phyloP scores from a whole-genome alignment of 352 stramenopile species.

The Pythium guiyangense region DNA sequence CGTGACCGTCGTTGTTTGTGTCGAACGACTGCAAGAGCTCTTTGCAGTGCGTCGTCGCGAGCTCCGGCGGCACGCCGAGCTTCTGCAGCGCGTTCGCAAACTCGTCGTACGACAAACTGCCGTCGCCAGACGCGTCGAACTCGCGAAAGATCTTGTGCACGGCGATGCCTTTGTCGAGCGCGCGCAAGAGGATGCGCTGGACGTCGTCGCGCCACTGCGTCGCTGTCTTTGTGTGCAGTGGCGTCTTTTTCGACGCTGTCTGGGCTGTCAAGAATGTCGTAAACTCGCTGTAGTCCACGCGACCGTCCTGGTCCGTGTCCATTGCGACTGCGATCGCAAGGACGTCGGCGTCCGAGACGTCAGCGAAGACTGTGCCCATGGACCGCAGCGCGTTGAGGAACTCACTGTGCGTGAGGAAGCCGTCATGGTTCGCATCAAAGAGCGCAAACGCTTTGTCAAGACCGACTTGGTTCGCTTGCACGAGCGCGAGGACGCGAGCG shows the following conservation, averaged over 20 bases:
- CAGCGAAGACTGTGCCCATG: conserved; percentile 37
- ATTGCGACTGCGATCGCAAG: conserved; percentile 23
- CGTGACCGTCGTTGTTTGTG: conserved; percentile 43
- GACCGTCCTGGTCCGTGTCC: conserved; percentile 44
- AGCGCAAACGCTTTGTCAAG: conserved; percentile 33
- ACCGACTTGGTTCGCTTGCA: conserved; percentile 24
- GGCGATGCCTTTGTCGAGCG: conserved; percentile 48
- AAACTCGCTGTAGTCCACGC: conserved; percentile 45
- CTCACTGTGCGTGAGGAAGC: conserved; percentile 35
- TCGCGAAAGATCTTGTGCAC: conserved; percentile 65
- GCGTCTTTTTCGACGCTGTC: background rate
- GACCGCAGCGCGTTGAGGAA: conserved; percentile 43
- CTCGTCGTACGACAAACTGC: conserved; percentile 49
- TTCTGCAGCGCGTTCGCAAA: conserved; percentile 45
- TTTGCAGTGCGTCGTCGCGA: conserved; percentile 14
- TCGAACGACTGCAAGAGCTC: conserved; percentile 53
- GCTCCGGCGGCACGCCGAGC: conserved; percentile 31
- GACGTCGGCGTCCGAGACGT: conserved; percentile 37
- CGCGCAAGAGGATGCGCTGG: conserved; percentile 41
- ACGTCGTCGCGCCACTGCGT: conserved; percentile 40
- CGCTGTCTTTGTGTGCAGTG: conserved; percentile 1
- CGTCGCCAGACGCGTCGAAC: conserved; percentile 56
- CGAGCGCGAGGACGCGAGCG: conserved; percentile 29
- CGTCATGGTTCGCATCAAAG: conserved; percentile 43
- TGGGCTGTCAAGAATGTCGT: conserved; percentile 20